These are phyloP conservation scores for Paradendryphiella salina DNA, from an alignment of 2,329 filamentous ascomycete genomes.

Conservation along the genomic window DNA sequence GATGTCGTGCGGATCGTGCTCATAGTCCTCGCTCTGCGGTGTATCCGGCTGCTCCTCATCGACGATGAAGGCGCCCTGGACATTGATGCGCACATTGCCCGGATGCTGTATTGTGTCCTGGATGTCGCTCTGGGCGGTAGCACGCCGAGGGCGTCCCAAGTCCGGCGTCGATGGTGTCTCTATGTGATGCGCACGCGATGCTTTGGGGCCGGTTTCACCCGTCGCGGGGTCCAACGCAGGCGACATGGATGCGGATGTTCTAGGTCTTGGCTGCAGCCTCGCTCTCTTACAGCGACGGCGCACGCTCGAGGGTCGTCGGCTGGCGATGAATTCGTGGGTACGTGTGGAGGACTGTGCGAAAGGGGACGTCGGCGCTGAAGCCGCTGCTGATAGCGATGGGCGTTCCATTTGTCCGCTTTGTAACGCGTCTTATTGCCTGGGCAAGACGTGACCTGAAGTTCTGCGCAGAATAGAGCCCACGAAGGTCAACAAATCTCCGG, in stretches of 20 bases:
- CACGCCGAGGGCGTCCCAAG: slow-evolving; percentile 31
- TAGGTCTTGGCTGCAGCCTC: slow-evolving; percentile 45
- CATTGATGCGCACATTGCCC: slow-evolving; percentile 86
- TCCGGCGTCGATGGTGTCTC: slow-evolving; percentile 22
- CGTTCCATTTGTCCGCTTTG: slow-evolving; percentile 46
- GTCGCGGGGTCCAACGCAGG: slow-evolving; percentile 37
- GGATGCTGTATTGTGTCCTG: slow-evolving; percentile 61
- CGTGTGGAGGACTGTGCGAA: slow-evolving; percentile 27
- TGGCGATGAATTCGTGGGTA: slow-evolving; percentile 16
- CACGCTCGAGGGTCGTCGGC: slow-evolving; percentile 26
- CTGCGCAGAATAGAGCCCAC: slow-evolving; percentile 46
- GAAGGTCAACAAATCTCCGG: slow-evolving; percentile 17
- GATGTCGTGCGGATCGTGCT: slow-evolving; percentile 86
- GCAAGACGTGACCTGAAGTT: slow-evolving; percentile 44
- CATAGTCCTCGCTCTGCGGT: slow-evolving; percentile 57
- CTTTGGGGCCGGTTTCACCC: slow-evolving; percentile 35
- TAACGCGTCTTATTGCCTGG: slow-evolving; percentile 33
- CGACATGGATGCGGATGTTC: slow-evolving; percentile 37
- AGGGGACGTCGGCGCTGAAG: slow-evolving; percentile 23
- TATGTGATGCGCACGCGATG: slow-evolving; percentile 24
- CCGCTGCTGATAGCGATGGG: slow-evolving; percentile 32
- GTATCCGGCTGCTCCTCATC: slow-evolving; percentile 65
- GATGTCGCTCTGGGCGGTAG: slow-evolving; percentile 48
- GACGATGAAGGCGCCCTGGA: slow-evolving; percentile 94
- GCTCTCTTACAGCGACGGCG: slow-evolving; percentile 40